phyloP scores from a whole-genome alignment of 306 rosid genomes.

The Phaseolus lunatus region DNA sequence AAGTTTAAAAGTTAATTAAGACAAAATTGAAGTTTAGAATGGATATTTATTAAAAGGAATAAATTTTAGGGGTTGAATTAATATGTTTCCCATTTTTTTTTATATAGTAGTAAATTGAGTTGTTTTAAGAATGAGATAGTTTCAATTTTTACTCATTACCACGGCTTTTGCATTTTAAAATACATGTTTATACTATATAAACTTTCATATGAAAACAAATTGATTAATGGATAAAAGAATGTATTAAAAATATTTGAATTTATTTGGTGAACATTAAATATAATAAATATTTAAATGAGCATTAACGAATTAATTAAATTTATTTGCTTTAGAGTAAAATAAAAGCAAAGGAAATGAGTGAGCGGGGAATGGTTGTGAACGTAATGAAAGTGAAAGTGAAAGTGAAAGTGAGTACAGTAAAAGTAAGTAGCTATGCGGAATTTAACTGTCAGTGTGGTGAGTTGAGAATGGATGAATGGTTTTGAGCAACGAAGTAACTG shows the following conservation, averaged over 20 bases:
- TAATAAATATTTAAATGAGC: neutral
- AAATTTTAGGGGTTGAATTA: too few species aligned
- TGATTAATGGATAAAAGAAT: neutral
- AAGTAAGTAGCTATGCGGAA: too few species aligned
- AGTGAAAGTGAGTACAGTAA: neutral
- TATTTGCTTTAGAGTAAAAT: too few species aligned
- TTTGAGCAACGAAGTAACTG: conserved; percentile 7
- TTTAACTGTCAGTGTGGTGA: conserved; percentile 34
- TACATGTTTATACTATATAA: neutral
- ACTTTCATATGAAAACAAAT: neutral
- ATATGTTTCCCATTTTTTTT: too few species aligned
- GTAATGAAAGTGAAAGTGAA: conserved; percentile 1
- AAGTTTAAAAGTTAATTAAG: too few species aligned
- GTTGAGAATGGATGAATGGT: conserved; percentile 13
- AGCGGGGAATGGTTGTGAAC: conserved; percentile 35
- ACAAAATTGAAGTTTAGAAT: too few species aligned
- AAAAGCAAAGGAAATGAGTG: conserved; percentile 46
- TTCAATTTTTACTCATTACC: neutral
- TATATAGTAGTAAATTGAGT: neutral
- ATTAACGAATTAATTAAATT: too few species aligned
- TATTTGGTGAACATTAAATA: neutral
- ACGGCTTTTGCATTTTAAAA: neutral
- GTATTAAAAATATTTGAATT: neutral
- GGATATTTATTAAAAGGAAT: too few species aligned
- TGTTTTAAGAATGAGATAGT: neutral